Base-by-base conservation (phyloP, 2,329 filamentous ascomycete species). In the Epichloe gansuensis region DNA sequence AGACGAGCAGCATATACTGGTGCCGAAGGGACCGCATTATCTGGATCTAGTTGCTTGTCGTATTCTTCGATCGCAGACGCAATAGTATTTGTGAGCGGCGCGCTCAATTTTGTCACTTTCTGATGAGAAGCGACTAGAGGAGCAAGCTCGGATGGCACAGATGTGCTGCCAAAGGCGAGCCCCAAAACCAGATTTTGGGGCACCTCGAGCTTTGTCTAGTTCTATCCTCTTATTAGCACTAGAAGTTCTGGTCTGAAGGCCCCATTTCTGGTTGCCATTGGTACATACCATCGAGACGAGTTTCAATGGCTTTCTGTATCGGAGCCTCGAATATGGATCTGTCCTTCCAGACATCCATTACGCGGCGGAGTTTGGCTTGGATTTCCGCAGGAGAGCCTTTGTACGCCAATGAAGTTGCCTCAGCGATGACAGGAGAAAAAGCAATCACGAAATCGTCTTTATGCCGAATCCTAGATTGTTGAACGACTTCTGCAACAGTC, bases 311-410 rank as follows among this genome's bases (percentile, higher is more conserved):
- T 53, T 83, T 81, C 65, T 95, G 85, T 48, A 95, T 87, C 0
- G 85, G 80, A 1, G 68, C 67, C 56, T 94, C 88, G 62, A 98
- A 98, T 46, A 98, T 93, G 50, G 75, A 72, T 38, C 93, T 79
- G 62, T 91, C 83, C 63, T 85, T 85, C 93, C 93, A 98, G 17
- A 98, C 93, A 62, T 97, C 91, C 3, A 97, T 81, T 0, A 97
- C 91, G 35, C 93, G 81, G 55, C 86, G 80, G 39, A 98, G 75
- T 67, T 96, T 96, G 54, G 81, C 79, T 66, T 97, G 93, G 31
- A 95, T 82, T 50, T 98, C 91, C 39, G 82, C 78, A 7, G 88
- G 82, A 2, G 90, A 85, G 55, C 90, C 89, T 68, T 91, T 95
- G 68, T 97, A 98, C 41, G 93, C 91, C n/a, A 81, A 76, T 13